These are phyloP conservation scores for Casuarina equisetifolia DNA, from an alignment of 306 rosid genomes.

Conservation along the genomic window DNA sequence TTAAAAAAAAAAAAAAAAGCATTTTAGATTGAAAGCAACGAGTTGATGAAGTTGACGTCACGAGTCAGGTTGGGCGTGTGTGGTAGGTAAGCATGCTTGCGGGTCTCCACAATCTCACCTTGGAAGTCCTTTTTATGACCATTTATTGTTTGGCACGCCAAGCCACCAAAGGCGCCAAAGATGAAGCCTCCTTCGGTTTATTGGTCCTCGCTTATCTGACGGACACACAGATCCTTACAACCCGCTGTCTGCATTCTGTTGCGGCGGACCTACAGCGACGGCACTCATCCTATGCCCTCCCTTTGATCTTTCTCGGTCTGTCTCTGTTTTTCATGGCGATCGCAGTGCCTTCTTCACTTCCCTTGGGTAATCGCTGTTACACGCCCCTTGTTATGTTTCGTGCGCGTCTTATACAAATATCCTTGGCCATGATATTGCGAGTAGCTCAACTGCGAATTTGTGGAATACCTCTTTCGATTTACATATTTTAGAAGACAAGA, in stretches of 20 bases:
- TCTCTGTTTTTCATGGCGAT: slow-evolving; percentile 33
- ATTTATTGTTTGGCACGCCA: neutral
- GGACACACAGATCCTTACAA: neutral
- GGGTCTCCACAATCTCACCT: neutral
- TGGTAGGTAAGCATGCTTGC: neutral
- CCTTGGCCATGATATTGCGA: neutral
- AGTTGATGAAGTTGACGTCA: no score
- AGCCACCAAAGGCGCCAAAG: neutral
- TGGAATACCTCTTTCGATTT: slow-evolving; percentile 27
- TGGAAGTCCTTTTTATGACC: neutral
- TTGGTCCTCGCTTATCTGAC: neutral
- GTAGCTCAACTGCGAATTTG: neutral
- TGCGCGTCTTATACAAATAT: neutral
- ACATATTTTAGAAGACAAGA: slow-evolving; percentile 9
- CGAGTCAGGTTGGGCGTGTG: neutral
- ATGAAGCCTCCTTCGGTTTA: neutral
- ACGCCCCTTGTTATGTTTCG: neutral
- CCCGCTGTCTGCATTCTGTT: neutral
- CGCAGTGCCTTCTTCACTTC: slow-evolving; percentile 37
- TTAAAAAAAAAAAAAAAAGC: no score
- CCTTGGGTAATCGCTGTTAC: slow-evolving; percentile 38
- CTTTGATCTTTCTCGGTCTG: neutral
- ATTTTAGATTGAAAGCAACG: neutral
- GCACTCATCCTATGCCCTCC: neutral
- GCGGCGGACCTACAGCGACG: neutral